Percentiles rank a stretch among this genome's conserved stretches.
Evolutionary conservation across 1,284 basidiomycete species (phyloP).

Genomic region (Austroboletus olivaceoglutinosus): DNA sequence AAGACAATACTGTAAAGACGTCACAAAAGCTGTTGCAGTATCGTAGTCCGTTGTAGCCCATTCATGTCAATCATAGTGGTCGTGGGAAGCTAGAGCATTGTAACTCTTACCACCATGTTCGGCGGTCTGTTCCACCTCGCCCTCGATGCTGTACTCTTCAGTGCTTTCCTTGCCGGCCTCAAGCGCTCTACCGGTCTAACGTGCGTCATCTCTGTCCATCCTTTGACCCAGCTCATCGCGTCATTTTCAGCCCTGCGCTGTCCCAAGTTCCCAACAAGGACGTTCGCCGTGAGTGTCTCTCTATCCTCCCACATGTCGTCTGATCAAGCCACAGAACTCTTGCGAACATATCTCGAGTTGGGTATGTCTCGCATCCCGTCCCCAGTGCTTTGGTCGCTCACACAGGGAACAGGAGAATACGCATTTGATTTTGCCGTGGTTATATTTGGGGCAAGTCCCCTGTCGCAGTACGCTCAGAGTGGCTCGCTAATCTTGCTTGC

Average conservation of each 20-base stretch:
- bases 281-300: conserved; percentile 61
- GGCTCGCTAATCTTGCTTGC: conserved; percentile 9
- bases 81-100: conserved; percentile 12
- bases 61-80: neutral
- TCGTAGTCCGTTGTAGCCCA: conserved; percentile 26
- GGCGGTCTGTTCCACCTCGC: conserved; percentile 67
- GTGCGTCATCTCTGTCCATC: conserved; percentile 42
- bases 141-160: conserved; percentile 74
- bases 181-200: conserved; percentile 78
- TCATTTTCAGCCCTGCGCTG: conserved; percentile 55
- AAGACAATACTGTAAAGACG: conserved; percentile 53
- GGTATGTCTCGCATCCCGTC: conserved; percentile 44
- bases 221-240: conserved; percentile 4
- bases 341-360: conserved; percentile 73
- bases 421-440: conserved; percentile 81
- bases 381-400: neutral
- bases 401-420: conserved; percentile 58
- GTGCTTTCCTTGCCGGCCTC: conserved; percentile 76
- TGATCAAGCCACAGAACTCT: conserved; percentile 49
- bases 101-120: conserved; percentile 44
- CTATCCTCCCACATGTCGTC: neutral
- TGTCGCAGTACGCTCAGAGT: conserved; percentile 25
- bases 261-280: conserved; percentile 79
- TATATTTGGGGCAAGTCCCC: conserved; percentile 59
- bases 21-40: conserved; percentile 32